Percentiles rank a stretch among this genome's conserved stretches.
These are phyloP conservation scores for Datura wrightii DNA, from an alignment of 257 asterid species.

Conservation along the genomic window DNA sequence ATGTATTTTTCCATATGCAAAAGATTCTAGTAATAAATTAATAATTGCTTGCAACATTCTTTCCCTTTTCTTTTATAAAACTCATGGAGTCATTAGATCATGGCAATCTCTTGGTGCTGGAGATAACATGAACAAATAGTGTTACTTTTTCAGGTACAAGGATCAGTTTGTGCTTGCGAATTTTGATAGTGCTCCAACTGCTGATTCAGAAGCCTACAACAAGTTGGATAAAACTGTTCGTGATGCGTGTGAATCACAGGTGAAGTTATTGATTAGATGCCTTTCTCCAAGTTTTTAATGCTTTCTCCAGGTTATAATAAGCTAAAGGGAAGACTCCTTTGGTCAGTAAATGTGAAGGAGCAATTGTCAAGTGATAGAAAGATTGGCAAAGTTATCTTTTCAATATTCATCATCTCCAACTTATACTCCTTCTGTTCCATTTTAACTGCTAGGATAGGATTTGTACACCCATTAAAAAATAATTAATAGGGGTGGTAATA, in stretches of 20 bases:
- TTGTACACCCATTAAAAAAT: too few species aligned
- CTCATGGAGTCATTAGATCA: background rate
- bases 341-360: background rate
- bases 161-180: constrained; percentile 80
- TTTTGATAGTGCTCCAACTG: constrained; percentile 91
- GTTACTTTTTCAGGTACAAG: constrained; percentile 57
- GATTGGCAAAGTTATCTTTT: background rate
- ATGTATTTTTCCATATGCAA: background rate
- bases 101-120: constrained; percentile 16
- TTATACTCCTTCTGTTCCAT: too few species aligned
- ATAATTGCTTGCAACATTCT: background rate
- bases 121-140: background rate
- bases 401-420: too few species aligned
- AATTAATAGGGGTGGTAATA: too few species aligned
- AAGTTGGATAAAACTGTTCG: constrained; percentile 72
- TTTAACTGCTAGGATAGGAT: too few species aligned
- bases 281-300: background rate
- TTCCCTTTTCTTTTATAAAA: background rate
- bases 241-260: constrained; percentile 74
- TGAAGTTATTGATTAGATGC: constrained; percentile 41
- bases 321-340: background rate
- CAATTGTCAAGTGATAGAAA: background rate
- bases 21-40: background rate
- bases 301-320: background rate
- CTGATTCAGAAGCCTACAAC: constrained; percentile 73